phyloP scores from a whole-genome alignment of 2,329 filamentous ascomycete genomes.

The Ceratocystis destructans region DNA sequence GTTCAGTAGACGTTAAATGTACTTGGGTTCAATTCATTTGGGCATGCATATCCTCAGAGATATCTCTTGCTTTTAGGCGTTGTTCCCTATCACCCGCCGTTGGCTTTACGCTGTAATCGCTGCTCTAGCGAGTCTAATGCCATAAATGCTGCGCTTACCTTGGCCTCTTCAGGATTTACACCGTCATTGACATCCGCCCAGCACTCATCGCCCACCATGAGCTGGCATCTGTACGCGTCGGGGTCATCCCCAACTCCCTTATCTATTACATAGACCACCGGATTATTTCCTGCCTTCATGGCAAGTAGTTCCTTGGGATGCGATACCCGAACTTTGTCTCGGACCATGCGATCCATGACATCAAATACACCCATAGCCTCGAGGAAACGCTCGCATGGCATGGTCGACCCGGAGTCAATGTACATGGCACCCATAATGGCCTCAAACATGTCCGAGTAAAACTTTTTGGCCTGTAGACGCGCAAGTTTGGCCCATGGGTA shows the following conservation, averaged over 20 bases:
- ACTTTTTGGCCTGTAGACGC: conserved; percentile 54
- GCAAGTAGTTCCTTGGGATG: conserved; percentile 46
- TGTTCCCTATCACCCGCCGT: neutral
- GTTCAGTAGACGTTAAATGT: too few relatives aligned
- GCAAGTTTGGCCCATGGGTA: conserved; percentile 71
- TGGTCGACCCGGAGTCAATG: conserved; percentile 57
- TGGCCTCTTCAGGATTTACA: conserved; percentile 37
- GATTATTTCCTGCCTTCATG: neutral
- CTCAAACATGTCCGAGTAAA: conserved; percentile 75
- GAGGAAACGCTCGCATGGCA: conserved; percentile 44
- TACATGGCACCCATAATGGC: conserved; percentile 68
- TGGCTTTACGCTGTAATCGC: neutral
- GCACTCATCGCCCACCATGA: conserved; percentile 35
- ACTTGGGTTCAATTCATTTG: too few relatives aligned
- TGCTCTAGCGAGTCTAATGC: neutral
- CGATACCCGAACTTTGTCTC: conserved; percentile 40
- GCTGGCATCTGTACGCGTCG: conserved; percentile 40
- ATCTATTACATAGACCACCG: conserved; percentile 42
- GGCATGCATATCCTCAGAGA: too few relatives aligned
- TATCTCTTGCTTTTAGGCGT: too few relatives aligned
- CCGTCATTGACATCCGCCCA: conserved; percentile 36
- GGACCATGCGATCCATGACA: conserved; percentile 48
- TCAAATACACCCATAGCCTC: conserved; percentile 50
- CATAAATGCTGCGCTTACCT: conserved; percentile 37
- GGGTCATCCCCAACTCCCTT: conserved; percentile 38